These are phyloP conservation scores for Primulina tabacum DNA, from an alignment of 257 asterid genomes.

Conservation along the genomic window DNA sequence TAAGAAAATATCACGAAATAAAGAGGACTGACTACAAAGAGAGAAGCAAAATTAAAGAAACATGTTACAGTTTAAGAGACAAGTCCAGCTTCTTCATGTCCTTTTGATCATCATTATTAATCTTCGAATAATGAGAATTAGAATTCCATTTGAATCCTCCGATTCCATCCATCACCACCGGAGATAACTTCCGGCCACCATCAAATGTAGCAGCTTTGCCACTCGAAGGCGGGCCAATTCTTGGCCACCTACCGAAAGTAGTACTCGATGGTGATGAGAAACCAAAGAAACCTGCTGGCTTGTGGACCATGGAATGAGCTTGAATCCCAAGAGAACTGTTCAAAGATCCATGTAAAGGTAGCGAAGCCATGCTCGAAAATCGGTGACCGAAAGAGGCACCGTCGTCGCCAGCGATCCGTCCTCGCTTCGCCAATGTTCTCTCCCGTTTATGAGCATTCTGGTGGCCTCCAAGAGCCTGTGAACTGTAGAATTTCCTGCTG, in stretches of 20 bases:
- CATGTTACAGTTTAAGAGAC: conserved; percentile 45
- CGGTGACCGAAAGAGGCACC: conserved; percentile 21
- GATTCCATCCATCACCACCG: conserved; percentile 32
- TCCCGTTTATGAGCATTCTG: conserved; percentile 94
- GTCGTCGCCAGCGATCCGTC: conserved; percentile 22
- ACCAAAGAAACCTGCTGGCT: conserved; percentile 33
- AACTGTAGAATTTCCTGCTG: conserved; percentile 74
- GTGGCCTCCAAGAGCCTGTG: conserved; percentile 95
- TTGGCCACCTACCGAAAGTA: neutral
- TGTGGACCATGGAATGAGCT: conserved; percentile 65
- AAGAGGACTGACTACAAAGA: neutral
- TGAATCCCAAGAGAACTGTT: conserved; percentile 60
- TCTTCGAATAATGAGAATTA: conserved; percentile 25
- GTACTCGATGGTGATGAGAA: conserved; percentile 9
- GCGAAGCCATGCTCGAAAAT: conserved; percentile 53
- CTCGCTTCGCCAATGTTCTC: conserved; percentile 67
- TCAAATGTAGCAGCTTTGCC: conserved; percentile 57
- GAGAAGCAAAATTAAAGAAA: neutral
- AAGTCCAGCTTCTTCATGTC: conserved; percentile 67
- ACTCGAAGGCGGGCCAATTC: conserved; percentile 30
- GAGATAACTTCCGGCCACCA: conserved; percentile 35
- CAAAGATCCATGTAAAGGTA: conserved; percentile 56
- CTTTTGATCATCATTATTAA: conserved; percentile 32
- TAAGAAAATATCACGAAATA: too few species aligned
- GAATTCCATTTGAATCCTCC: conserved; percentile 41